These are phyloP conservation scores for Nakataea oryzae DNA, from an alignment of 2,329 filamentous ascomycete genomes.

Conservation along the genomic window DNA sequence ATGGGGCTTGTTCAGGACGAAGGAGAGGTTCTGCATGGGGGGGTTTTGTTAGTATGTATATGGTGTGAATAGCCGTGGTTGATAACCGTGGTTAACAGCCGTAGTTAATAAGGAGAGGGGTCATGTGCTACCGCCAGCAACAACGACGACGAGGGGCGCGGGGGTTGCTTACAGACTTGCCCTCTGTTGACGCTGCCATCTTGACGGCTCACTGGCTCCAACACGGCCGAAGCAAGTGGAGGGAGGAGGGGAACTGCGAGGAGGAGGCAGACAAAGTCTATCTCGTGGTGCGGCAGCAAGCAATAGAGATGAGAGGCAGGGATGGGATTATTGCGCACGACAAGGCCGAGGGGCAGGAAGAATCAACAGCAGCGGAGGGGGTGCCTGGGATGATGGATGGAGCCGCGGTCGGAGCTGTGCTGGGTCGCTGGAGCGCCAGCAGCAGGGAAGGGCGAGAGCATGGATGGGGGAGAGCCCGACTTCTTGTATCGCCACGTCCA, in stretches of 20 bases:
- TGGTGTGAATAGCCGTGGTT: neutral
- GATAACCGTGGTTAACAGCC: neutral
- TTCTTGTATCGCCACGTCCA: neutral
- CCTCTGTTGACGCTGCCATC: conserved; percentile 13
- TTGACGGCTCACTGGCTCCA: neutral
- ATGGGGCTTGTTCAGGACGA: conserved; percentile 68
- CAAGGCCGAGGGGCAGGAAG: no score
- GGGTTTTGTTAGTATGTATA: neutral
- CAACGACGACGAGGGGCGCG: neutral
- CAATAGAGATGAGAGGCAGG: no score
- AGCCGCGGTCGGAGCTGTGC: no score
- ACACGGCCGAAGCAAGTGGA: neutral
- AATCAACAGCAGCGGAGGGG: neutral
- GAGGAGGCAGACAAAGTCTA: neutral
- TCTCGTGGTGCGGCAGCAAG: no score
- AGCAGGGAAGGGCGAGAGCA: neutral
- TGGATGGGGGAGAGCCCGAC: neutral
- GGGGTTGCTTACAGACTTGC: conserved; percentile 17
- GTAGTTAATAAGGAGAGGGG: conserved; percentile 2
- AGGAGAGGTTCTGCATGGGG: conserved; percentile 64
- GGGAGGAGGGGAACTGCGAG: no score
- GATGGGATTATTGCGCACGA: no score
- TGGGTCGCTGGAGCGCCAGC: no score
- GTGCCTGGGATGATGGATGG: neutral
- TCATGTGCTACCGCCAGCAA: conserved; percentile 1